A percentile compares a stretch with the other conserved stretches of the same genome.
These are phyloP conservation scores for Rhynchosporium secalis DNA, from an alignment of 2,329 filamentous ascomycete species.

Conservation along the genomic window DNA sequence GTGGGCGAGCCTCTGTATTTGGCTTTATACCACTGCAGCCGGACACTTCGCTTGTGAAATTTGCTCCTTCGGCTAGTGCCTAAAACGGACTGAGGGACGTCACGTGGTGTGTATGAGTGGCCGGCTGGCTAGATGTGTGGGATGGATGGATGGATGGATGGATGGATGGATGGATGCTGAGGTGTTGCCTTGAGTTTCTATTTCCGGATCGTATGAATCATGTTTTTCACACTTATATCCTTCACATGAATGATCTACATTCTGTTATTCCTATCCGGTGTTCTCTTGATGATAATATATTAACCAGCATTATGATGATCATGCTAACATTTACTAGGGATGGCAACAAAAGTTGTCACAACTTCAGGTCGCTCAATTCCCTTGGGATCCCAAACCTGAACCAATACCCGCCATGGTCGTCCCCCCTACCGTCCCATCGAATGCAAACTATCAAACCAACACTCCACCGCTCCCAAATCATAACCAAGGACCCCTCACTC, in stretches of 20 bases:
- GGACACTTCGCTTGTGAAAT: slow-evolving; percentile 31
- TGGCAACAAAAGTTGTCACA: slow-evolving; percentile 92
- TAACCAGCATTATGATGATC: slow-evolving; percentile 9
- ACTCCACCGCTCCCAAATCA: slow-evolving; percentile 28
- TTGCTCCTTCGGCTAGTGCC: slow-evolving; percentile 31
- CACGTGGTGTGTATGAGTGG: slow-evolving; percentile 16
- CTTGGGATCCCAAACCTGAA: slow-evolving; percentile 89
- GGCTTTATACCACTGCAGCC: slow-evolving; percentile 38
- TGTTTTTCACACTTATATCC: too few relatives aligned
- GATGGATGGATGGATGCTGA: background rate
- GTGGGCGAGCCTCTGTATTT: slow-evolving; percentile 41
- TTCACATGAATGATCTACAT: too few relatives aligned
- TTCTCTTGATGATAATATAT: background rate
- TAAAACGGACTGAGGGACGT: slow-evolving; percentile 6
- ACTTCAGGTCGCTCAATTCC: slow-evolving; percentile 82
- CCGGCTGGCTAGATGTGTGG: background rate
- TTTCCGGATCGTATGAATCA: slow-evolving; percentile 4
- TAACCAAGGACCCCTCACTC: slow-evolving; percentile 26
- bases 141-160: slow-evolving; percentile 8
- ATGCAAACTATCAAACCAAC: slow-evolving; percentile 36
- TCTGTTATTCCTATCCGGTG: background rate
- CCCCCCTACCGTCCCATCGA: slow-evolving; percentile 39
- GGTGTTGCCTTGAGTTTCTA: background rate
- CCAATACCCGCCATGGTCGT: slow-evolving; percentile 47
- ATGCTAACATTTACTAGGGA: slow-evolving; percentile 56